Evolutionary conservation across 306 rosid genomes (phyloP).

Genomic region (Dryas alaskensis): DNA sequence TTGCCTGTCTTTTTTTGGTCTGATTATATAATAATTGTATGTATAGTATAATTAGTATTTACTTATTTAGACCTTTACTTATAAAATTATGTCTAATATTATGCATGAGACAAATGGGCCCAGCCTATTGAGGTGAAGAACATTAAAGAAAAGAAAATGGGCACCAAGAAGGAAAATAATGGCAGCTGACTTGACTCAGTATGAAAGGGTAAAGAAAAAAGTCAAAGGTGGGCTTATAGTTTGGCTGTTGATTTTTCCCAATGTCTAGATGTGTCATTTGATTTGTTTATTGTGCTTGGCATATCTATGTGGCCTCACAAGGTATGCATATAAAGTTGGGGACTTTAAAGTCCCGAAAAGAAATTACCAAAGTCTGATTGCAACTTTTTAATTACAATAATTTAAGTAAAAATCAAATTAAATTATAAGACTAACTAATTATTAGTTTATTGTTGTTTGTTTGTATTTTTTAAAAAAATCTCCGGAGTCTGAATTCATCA

Average conservation of each 20-base stretch:
- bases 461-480: too few species aligned
- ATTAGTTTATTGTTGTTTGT: too few species aligned
- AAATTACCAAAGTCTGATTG: too few species aligned
- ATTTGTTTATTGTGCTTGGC: background rate
- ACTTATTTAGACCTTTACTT: background rate
- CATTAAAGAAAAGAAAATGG: background rate
- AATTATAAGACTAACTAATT: too few species aligned
- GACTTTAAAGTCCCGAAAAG: too few species aligned
- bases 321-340: too few species aligned
- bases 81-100: background rate
- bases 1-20: background rate
- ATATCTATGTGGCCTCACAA: too few species aligned
- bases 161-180: constrained; percentile 8
- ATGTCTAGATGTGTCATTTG: constrained; percentile 14
- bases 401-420: too few species aligned
- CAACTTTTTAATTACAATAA: too few species aligned
- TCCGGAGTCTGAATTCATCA: too few species aligned
- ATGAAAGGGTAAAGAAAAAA: constrained; percentile 20
- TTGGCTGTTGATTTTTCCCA: constrained; percentile 34
- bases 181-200: constrained; percentile 26
- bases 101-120: background rate
- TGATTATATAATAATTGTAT: background rate
- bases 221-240: constrained; percentile 42
- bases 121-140: background rate
- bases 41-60: background rate